These are phyloP conservation scores for Euphorbia celastroides DNA, from an alignment of 441 rosid species.

Conservation along the genomic window DNA sequence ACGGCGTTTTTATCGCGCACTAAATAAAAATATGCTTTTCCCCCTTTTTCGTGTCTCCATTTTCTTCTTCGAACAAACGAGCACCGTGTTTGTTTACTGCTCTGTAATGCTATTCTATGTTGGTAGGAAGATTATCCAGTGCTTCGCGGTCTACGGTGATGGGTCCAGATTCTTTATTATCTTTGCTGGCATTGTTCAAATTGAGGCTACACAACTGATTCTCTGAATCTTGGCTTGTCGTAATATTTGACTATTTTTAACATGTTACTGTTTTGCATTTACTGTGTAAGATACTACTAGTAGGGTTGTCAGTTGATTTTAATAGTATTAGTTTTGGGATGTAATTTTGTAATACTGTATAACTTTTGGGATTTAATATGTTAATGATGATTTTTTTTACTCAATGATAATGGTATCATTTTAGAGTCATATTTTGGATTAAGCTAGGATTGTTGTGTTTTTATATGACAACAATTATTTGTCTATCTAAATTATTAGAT, in stretches of 20 bases:
- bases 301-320: too few species aligned
- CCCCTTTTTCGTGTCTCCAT: background rate
- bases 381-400: too few species aligned
- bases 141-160: background rate
- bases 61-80: background rate
- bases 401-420: too few species aligned
- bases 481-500: too few species aligned
- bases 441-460: too few species aligned
- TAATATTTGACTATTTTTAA: background rate
- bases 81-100: background rate
- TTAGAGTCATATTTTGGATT: too few species aligned
- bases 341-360: too few species aligned
- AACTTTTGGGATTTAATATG: too few species aligned
- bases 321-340: too few species aligned
- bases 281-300: too few species aligned
- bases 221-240: background rate
- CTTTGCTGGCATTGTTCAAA: slow-evolving; percentile 14
- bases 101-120: background rate
- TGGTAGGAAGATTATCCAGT: background rate
- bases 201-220: background rate
- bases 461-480: too few species aligned
- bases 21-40: slow-evolving; percentile 24
- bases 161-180: slow-evolving; percentile 10
- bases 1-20: slow-evolving; percentile 32
- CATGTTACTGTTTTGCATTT: background rate